Conservation (phyloP, 139 green algal species). For the Coelastrella sp. region DNA sequence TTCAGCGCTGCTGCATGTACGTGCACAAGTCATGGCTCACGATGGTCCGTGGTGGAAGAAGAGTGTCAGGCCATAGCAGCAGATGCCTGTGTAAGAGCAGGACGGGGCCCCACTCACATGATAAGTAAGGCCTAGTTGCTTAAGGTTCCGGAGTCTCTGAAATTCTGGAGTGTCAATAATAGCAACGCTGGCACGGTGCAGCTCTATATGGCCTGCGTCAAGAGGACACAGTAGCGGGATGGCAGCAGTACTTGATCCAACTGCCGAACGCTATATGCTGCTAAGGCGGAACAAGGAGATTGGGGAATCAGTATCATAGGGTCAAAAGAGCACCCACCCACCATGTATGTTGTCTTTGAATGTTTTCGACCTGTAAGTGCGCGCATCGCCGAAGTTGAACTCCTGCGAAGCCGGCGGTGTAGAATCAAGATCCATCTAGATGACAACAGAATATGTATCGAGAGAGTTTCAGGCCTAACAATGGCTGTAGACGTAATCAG, state of each 20-base stretch:
- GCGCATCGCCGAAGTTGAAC: neutral
- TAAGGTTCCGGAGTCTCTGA: slow-evolving; percentile 86
- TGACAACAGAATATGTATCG: neutral
- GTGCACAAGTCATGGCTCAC: no score
- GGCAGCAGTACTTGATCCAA: neutral
- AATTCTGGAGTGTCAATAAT: slow-evolving; percentile 90
- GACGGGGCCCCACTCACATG: slow-evolving; percentile 41
- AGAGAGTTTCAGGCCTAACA: no score
- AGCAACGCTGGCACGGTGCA: slow-evolving; percentile 56
- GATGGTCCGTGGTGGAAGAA: no score
- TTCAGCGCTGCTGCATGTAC: no score
- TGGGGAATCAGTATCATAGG: neutral
- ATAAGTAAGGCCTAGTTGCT: slow-evolving; percentile 83
- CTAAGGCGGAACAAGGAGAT: no score
- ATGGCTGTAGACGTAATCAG: no score
- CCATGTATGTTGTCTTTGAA: slow-evolving; percentile 81
- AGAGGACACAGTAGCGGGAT: neutral
- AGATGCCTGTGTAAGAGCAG: neutral
- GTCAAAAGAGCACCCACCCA: neutral
- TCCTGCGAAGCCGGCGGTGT: slow-evolving; percentile 6
- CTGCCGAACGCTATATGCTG: no score
- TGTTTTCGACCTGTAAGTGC: slow-evolving; percentile 44
- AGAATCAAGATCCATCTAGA: neutral
- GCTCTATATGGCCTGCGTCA: slow-evolving; percentile 48
- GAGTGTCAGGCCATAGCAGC: no score